Base-by-base conservation (phyloP, 257 asterid species). In the Anisodus acutangulus region DNA sequence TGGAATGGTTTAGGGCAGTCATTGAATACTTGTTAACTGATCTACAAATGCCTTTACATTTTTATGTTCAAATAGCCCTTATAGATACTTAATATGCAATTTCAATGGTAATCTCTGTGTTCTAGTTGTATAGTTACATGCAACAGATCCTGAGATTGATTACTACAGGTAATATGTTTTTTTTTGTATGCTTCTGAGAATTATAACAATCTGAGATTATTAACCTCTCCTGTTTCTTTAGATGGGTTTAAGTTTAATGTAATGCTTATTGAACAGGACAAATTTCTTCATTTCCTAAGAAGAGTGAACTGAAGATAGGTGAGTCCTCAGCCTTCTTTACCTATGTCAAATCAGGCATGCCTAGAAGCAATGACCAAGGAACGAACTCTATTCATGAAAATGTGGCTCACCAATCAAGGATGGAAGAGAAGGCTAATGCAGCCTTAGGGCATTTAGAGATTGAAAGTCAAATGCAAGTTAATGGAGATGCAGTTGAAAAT, bases 241-340 rank as follows among this genome's bases (percentile, higher is more conserved):
- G 7, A 53, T 53, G 49, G 63, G 22, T 15, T 15, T 31, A 26
- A 78, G 13, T 78, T 78, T 78, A 31, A 78, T 4, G 15, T 31
- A 53, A 31, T 35, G 47, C 31, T 53, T 78, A 13, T 78, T 78
- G 82, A 53, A 78, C 93, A 97, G 99, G 95, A 81, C 89, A 89
- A 87, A 54, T 86, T 54, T 85, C 88, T 58, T 85, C 92, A 66
- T 91, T 91, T 87, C 91, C 89, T 80, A 92, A 86, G 93, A 95
- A 90, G 91, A 91, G 90, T 66, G 91, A 89, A 84, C 85, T 97
- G 84, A 95, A 87, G 92, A 95, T 97, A 60, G 99, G 98, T 6
- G 97, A 88, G 62, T 93, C 98, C 78, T 97, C 99, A 3, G 99
- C 99, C 35, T 97, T 97, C 88, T 97, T 95, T 90, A 92, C 97